phyloP scores from a whole-genome alignment of 331 rosid genomes.

The Prunus yedoensis region DNA sequence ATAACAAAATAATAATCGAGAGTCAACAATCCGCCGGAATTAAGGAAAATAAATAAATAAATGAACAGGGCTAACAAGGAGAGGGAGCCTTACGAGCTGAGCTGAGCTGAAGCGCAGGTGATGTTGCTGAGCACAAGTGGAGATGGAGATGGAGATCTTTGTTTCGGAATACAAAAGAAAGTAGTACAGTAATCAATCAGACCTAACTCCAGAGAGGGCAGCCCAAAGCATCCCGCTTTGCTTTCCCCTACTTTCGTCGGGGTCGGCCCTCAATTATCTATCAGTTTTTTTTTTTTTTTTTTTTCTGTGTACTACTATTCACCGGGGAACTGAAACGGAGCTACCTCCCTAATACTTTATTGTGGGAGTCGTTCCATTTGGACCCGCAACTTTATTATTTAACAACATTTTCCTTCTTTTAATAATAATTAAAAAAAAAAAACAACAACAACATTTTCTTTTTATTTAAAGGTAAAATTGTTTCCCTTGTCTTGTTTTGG shows the following conservation, averaged over 20 bases:
- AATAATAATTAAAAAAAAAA: too few relatives aligned
- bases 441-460: too few relatives aligned
- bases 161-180: background rate
- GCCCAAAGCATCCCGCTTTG: background rate
- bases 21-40: background rate
- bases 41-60: background rate
- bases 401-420: too few relatives aligned
- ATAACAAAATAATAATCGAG: background rate
- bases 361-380: too few relatives aligned
- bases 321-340: background rate
- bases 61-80: background rate
- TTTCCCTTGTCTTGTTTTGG: too few relatives aligned
- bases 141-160: conserved; percentile 13
- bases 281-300: background rate
- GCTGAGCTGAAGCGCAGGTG: conserved; percentile 9
- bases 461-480: too few relatives aligned
- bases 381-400: too few relatives aligned
- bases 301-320: background rate
- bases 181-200: conserved; percentile 5
- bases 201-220: background rate
- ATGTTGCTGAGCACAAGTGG: background rate
- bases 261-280: conserved; percentile 5
- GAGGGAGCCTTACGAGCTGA: conserved; percentile 10
- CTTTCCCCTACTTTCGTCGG: conserved; percentile 5
- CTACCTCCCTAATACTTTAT: too few relatives aligned